Conservation (phyloP, 2,329 filamentous ascomycete species). For the Helicocarpus griseus region DNA sequence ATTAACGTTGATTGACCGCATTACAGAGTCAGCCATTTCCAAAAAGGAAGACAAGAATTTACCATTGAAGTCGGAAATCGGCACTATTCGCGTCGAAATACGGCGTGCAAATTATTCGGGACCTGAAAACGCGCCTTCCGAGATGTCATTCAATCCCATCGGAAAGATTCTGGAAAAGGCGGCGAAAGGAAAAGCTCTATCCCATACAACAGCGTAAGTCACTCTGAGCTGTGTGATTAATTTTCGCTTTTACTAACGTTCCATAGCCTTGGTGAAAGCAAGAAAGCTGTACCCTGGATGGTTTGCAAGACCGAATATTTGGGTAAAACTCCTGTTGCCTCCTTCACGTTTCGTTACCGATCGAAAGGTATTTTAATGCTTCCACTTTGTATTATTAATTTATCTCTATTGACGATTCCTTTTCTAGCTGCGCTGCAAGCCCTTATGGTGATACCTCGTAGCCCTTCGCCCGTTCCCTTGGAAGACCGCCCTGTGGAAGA, state of each 20-base stretch:
- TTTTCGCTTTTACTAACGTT: neutral
- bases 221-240: neutral
- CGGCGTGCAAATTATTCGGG: neutral
- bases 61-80: neutral
- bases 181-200: slow-evolving; percentile 16
- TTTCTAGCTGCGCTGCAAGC: slow-evolving; percentile 20
- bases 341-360: slow-evolving; percentile 21
- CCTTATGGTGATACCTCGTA: slow-evolving; percentile 20
- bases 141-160: neutral
- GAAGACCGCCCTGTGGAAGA: slow-evolving; percentile 16
- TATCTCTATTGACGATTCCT: slow-evolving; percentile 1
- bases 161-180: slow-evolving; percentile 15
- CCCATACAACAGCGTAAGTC: slow-evolving; percentile 15
- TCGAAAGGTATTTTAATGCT: slow-evolving; percentile 12
- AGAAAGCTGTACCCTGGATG: neutral
- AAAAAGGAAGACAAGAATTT: slow-evolving; percentile 2
- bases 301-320: neutral
- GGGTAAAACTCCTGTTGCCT: slow-evolving; percentile 12
- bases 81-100: neutral
- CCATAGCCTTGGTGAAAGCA: neutral
- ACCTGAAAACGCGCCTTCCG: too few relatives aligned
- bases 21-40: too few relatives aligned
- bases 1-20: too few relatives aligned
- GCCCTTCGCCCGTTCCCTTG: slow-evolving; percentile 18
- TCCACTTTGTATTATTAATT: neutral